Evolutionary conservation across 2,329 filamentous ascomycete genomes (phyloP), one percentile per base, ranked within the genome.

Genomic region (Ophiocordyceps camponoti-rufipedis): DNA sequence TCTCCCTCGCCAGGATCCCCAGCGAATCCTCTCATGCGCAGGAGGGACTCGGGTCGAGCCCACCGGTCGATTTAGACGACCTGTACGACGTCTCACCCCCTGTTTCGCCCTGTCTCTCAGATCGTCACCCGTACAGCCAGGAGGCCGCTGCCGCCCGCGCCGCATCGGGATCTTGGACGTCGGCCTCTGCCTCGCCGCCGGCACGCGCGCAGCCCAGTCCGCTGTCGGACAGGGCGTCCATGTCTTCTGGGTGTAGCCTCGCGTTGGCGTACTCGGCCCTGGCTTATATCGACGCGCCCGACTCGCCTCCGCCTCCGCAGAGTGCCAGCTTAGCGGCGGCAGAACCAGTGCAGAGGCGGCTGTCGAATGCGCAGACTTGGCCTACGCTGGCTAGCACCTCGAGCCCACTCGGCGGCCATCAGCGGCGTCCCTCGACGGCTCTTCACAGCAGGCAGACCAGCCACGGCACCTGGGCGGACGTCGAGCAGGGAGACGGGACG

Each of bases 61-160:
- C 33, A 13, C 33, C 33, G 33, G 33, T 38, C 33, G 33, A 38
- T 4, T 23, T 23, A 5, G 64, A 67, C 4, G 60, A 70, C 28
- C 54, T 71, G 4, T 72, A 72, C 52, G 63, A 69, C 47, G 66
- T 65, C 5, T 69, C 68, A 2, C 68, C 69, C 1, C 68, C 65
- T 2, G 60, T 55, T 11, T 69, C 67, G 0, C 69, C 68, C 1
- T 51, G 43, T 19, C 49, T 50, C 31, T 41, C 45, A 13, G 45
- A 46, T 10, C 41, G 42, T 8, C 50, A 45, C 18, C 16, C 41
- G 23, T 23, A 23, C 23, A 23, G 5, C 23, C 23, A 23, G 23
- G 23, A 23, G 3, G 23, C 5, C 23, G 23, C 23, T 10, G 45
- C 44, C 12, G 47, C 45, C 6, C 46, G 49, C 6, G 48, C 49